These are phyloP conservation scores for Ophiocordyceps unilateralis DNA, from an alignment of 2,329 filamentous ascomycete species.

Conservation along the genomic window DNA sequence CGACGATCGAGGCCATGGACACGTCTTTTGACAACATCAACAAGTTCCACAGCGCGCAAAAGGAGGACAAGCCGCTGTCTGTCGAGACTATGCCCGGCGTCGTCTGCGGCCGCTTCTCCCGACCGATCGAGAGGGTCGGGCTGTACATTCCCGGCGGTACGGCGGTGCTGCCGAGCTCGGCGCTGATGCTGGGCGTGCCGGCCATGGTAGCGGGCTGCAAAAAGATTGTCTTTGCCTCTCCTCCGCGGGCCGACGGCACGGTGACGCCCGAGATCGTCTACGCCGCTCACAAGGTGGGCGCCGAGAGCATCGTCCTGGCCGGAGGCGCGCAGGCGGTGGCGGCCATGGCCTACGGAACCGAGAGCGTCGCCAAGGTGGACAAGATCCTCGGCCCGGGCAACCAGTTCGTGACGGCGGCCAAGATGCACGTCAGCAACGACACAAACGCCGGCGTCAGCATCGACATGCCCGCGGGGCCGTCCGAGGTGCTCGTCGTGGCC, in stretches of 20 bases:
- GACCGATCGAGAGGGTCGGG: conserved; percentile 90
- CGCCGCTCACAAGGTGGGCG: conserved; percentile 88
- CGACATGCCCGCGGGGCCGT: conserved; percentile 95
- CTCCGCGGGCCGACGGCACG: conserved; percentile 74
- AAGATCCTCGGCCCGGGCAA: conserved; percentile 97
- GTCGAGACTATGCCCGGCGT: conserved; percentile 98
- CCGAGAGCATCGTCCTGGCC: conserved; percentile 87
- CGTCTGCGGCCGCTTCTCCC: conserved; percentile 78
- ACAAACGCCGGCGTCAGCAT: conserved; percentile 90
- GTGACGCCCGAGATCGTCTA: conserved; percentile 96
- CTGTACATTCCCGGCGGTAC: conserved; percentile 93
- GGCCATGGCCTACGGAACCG: conserved; percentile 92
- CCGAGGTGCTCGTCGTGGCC: conserved; percentile 90
- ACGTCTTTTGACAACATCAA: conserved; percentile 85
- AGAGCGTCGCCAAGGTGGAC: conserved; percentile 89
- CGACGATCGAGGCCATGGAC: conserved; percentile 87
- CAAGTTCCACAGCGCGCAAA: conserved; percentile 85
- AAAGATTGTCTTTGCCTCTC: conserved; percentile 85
- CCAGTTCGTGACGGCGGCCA: conserved; percentile 94
- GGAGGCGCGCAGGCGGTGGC: conserved; percentile 92
- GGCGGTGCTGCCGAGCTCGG: conserved; percentile 89
- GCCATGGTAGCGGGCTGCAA: conserved; percentile 95
- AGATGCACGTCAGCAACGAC: conserved; percentile 97
- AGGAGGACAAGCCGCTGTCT: conserved; percentile 61
- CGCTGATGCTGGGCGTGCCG: conserved; percentile 93